Evolutionary conservation across 2,329 filamentous ascomycete genomes (phyloP).

Genomic region (Neonectria sp.): DNA sequence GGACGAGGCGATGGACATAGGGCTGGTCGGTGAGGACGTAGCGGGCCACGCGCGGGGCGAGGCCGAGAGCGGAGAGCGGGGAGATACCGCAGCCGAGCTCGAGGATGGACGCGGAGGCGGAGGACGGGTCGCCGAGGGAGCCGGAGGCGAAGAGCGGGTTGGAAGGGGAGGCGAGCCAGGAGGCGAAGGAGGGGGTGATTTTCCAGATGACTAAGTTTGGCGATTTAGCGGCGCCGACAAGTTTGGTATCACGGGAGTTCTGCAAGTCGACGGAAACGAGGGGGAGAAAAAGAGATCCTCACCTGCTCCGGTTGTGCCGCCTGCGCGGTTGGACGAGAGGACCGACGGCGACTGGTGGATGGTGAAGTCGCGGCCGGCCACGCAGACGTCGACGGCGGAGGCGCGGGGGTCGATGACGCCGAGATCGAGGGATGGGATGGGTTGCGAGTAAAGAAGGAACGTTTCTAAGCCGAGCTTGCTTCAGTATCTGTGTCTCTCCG

Average conservation of each 20-base stretch:
- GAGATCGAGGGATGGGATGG: slow-evolving; percentile 81
- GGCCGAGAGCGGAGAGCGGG: slow-evolving; percentile 79
- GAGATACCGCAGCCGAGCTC: slow-evolving; percentile 94
- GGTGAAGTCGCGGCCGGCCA: slow-evolving; percentile 79
- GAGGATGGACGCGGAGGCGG: slow-evolving; percentile 70
- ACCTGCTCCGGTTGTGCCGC: slow-evolving; percentile 70
- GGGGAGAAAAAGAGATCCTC: slow-evolving; percentile 30
- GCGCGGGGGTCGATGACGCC: slow-evolving; percentile 87
- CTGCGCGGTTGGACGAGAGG: slow-evolving; percentile 81
- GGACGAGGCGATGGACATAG: slow-evolving; percentile 85
- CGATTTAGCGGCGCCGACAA: slow-evolving; percentile 15
- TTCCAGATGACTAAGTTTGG: slow-evolving; percentile 83
- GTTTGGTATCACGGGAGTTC: slow-evolving; percentile 12
- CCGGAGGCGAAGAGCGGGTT: slow-evolving; percentile 73
- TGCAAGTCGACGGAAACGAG: not conserved
- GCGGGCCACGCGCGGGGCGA: slow-evolving; percentile 72
- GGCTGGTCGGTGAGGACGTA: slow-evolving; percentile 91
- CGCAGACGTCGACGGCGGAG: slow-evolving; percentile 73
- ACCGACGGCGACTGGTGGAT: slow-evolving; percentile 89
- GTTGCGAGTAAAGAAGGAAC: slow-evolving; percentile 86
- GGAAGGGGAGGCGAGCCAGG: slow-evolving; percentile 78
- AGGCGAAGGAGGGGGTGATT: slow-evolving; percentile 85
- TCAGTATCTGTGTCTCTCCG: not conserved
- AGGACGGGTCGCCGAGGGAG: slow-evolving; percentile 61
- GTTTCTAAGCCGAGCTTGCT: slow-evolving; percentile 74